A percentile compares a stretch with the other conserved stretches of the same genome.
These are phyloP conservation scores for Cyclocybe aegerita DNA, from an alignment of 768 basidiomycete species.

Conservation along the genomic window DNA sequence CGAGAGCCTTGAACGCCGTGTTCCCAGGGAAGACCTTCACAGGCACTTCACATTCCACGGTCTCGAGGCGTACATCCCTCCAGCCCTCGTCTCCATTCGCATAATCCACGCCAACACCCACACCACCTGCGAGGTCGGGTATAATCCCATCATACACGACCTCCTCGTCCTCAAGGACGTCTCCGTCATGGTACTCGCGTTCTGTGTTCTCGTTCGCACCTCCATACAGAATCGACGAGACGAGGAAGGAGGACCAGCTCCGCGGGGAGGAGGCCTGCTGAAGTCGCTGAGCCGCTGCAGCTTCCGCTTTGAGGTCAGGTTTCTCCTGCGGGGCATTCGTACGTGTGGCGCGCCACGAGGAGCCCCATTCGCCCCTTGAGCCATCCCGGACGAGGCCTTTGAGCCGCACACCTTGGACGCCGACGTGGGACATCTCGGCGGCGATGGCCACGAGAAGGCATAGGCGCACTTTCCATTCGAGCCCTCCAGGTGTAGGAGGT, in stretches of 20 bases:
- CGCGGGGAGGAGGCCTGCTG: slow-evolving; percentile 19
- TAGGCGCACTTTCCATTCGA: slow-evolving; percentile 88
- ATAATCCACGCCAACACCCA: slow-evolving; percentile 51
- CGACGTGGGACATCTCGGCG: slow-evolving; percentile 39
- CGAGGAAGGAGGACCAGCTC: slow-evolving; percentile 41
- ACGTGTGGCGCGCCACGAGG: slow-evolving; percentile 57
- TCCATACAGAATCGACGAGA: slow-evolving; percentile 30
- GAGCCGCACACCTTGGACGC: slow-evolving; percentile 51
- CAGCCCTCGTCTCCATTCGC: slow-evolving; percentile 57
- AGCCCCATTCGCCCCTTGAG: slow-evolving; percentile 68
- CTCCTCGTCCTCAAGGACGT: slow-evolving; percentile 34
- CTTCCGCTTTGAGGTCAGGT: slow-evolving; percentile 22
- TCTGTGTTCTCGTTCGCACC: slow-evolving; percentile 33
- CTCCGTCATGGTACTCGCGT: slow-evolving; percentile 60
- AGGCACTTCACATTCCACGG: slow-evolving; percentile 93
- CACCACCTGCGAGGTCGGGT: slow-evolving; percentile 44
- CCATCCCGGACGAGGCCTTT: slow-evolving; percentile 60
- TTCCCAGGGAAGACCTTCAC: slow-evolving; percentile 88
- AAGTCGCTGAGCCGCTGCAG: slow-evolving; percentile 11
- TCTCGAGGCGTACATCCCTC: slow-evolving; percentile 72
- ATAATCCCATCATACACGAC: slow-evolving; percentile 50
- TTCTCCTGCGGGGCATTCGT: slow-evolving; percentile 65
- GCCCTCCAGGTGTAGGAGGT: slow-evolving; percentile 54
- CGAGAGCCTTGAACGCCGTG: slow-evolving; percentile 78
- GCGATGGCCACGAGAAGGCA: slow-evolving; percentile 83